Evolutionary conservation across 2,329 filamentous ascomycete species (phyloP).

Genomic region (Nigrospora sphaerica): DNA sequence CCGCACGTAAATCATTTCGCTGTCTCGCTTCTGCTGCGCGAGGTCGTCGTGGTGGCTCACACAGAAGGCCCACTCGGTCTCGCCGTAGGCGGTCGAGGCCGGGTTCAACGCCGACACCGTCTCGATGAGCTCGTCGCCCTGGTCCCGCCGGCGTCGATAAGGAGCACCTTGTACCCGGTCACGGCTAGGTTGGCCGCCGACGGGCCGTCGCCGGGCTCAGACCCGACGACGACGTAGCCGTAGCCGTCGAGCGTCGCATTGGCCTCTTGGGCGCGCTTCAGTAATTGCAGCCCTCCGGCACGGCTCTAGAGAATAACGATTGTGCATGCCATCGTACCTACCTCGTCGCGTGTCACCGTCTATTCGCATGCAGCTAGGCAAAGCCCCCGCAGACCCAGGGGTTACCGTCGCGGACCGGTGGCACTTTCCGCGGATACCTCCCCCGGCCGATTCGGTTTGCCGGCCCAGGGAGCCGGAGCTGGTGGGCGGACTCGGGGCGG

Average conservation of each 20-base stretch:
- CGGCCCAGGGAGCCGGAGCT: too few species aligned
- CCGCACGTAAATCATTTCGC: slow-evolving; percentile 38
- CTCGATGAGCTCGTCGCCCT: slow-evolving; percentile 30
- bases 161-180: slow-evolving; percentile 43
- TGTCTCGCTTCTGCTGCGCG: slow-evolving; percentile 41
- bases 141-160: slow-evolving; percentile 50
- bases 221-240: slow-evolving; percentile 42
- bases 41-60: slow-evolving; percentile 42
- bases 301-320: too few species aligned
- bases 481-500: too few species aligned
- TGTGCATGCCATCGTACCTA: too few species aligned
- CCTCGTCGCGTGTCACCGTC: too few species aligned
- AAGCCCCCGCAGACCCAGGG: too few species aligned
- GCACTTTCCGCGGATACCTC: too few species aligned
- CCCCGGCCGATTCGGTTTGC: too few species aligned
- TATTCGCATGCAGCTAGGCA: too few species aligned
- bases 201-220: slow-evolving; percentile 44
- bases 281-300: too few species aligned
- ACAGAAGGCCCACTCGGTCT: slow-evolving; percentile 45
- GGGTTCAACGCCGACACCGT: slow-evolving; percentile 39
- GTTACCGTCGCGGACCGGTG: too few species aligned
- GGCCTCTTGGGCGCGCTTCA: neutral
- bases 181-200: slow-evolving; percentile 43
- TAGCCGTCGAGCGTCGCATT: slow-evolving; percentile 12
- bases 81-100: slow-evolving; percentile 29